These are phyloP conservation scores for Westerdykella aurantiaca DNA, from an alignment of 2,329 filamentous ascomycete genomes.

Conservation along the genomic window DNA sequence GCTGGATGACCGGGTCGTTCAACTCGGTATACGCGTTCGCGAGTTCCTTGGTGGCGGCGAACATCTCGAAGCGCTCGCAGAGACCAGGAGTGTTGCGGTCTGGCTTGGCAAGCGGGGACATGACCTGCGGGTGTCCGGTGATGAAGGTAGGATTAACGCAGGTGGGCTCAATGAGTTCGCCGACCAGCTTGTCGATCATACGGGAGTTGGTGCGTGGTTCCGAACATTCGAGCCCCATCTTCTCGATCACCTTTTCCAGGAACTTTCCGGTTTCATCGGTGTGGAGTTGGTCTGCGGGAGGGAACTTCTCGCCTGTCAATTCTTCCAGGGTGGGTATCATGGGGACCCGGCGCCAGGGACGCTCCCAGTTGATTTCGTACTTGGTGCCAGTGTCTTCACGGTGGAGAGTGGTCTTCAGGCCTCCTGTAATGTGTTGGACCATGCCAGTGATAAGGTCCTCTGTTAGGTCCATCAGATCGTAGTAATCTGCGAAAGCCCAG, in stretches of 20 bases:
- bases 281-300: slow-evolving; percentile 80
- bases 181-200: slow-evolving; percentile 90
- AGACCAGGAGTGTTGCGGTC: slow-evolving; percentile 76
- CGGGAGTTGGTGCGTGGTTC: slow-evolving; percentile 88
- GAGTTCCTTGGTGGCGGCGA: slow-evolving; percentile 96
- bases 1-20: slow-evolving; percentile 94
- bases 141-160: slow-evolving; percentile 94
- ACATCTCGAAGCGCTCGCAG: slow-evolving; percentile 97
- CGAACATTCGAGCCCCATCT: slow-evolving; percentile 83
- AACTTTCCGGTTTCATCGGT: slow-evolving; percentile 85
- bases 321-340: slow-evolving; percentile 95
- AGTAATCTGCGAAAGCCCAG: slow-evolving; percentile 66
- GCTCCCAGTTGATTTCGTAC: slow-evolving; percentile 92
- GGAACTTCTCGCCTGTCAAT: slow-evolving; percentile 88
- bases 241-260: slow-evolving; percentile 68
- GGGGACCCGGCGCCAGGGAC: slow-evolving; percentile 85
- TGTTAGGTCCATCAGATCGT: slow-evolving; percentile 84
- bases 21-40: slow-evolving; percentile 96
- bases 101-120: slow-evolving; percentile 96
- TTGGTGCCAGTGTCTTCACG: slow-evolving; percentile 73
- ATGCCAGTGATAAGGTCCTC: slow-evolving; percentile 88
- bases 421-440: slow-evolving; percentile 81
- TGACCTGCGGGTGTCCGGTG: slow-evolving; percentile 73
- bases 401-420: slow-evolving; percentile 78
- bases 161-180: slow-evolving; percentile 91